A percentile compares a stretch with the other conserved stretches of the same genome.
phyloP scores from a whole-genome alignment of 2,329 filamentous ascomycete genomes.

The Botrytis sinoallii region DNA sequence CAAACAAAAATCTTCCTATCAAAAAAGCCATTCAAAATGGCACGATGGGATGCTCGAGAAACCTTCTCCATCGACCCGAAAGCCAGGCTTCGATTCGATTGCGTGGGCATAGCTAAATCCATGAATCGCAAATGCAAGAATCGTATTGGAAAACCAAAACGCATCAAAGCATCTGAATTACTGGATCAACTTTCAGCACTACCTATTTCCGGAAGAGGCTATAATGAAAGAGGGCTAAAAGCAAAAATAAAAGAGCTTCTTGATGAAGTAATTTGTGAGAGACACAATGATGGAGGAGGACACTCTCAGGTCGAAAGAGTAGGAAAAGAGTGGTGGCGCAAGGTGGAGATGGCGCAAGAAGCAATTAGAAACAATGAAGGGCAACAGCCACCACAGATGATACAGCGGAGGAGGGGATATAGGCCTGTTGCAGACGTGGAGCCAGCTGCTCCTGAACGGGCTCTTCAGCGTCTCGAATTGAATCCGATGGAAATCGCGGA shows the following conservation, averaged over 20 bases:
- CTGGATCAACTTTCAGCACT: not conserved
- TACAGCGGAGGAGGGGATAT: not conserved
- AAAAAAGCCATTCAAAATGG: not conserved
- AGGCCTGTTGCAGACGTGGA: not conserved
- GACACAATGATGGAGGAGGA: not conserved
- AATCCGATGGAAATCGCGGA: not conserved
- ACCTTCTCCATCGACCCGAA: not conserved
- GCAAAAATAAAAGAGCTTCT: not conserved
- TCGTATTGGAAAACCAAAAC: not conserved
- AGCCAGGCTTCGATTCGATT: not conserved
- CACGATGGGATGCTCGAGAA: not conserved
- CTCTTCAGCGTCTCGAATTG: not conserved
- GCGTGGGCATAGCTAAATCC: not conserved
- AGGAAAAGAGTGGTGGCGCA: not conserved
- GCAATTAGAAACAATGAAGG: not conserved
- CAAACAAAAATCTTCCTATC: not conserved
- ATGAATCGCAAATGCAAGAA: not conserved
- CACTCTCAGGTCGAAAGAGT: not conserved
- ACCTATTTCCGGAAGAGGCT: not conserved
- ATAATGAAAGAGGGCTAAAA: not conserved
- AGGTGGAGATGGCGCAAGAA: not conserved
- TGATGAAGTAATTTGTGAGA: not conserved
- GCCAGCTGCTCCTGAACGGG: not conserved
- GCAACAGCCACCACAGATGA: not conserved
- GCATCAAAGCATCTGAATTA: not conserved